Evolutionary conservation across 1,139 yeast species (phyloP).

Genomic region (Taphrina wiesneri): DNA sequence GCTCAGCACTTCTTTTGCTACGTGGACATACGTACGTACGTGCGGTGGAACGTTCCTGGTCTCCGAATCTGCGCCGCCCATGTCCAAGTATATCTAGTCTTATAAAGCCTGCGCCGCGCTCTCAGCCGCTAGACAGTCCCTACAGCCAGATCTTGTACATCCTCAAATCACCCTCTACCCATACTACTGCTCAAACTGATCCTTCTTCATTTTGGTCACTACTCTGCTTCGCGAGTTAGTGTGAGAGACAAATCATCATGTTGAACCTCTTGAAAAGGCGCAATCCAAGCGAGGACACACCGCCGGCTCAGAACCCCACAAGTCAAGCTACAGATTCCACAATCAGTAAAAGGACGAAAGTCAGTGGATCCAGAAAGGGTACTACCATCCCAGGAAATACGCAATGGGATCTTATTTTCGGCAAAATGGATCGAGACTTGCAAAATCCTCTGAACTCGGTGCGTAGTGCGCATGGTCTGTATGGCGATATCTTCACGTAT

Average conservation of each 20-base stretch:
- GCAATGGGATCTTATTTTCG: background rate
- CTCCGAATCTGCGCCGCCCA: no score
- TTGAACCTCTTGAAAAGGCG: background rate
- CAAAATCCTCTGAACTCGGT: conserved; percentile 10
- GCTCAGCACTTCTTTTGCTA: no score
- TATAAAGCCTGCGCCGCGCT: no score
- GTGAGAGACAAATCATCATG: background rate
- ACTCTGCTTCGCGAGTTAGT: background rate
- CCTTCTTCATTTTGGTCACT: no score
- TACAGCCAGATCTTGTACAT: no score
- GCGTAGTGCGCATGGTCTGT: conserved; percentile 1
- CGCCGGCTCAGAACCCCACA: background rate
- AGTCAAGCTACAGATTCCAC: background rate
- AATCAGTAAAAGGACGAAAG: background rate
- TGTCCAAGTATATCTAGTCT: no score
- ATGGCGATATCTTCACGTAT: conserved; percentile 8
- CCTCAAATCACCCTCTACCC: no score
- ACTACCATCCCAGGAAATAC: conserved; percentile 2
- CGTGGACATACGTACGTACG: no score
- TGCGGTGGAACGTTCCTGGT: no score
- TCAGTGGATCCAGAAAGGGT: background rate
- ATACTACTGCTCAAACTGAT: no score
- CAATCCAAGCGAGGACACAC: background rate
- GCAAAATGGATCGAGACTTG: background rate
- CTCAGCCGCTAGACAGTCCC: no score